Base-by-base conservation (phyloP, 2,329 filamentous ascomycete genomes). In the Colletotrichum siamense region DNA sequence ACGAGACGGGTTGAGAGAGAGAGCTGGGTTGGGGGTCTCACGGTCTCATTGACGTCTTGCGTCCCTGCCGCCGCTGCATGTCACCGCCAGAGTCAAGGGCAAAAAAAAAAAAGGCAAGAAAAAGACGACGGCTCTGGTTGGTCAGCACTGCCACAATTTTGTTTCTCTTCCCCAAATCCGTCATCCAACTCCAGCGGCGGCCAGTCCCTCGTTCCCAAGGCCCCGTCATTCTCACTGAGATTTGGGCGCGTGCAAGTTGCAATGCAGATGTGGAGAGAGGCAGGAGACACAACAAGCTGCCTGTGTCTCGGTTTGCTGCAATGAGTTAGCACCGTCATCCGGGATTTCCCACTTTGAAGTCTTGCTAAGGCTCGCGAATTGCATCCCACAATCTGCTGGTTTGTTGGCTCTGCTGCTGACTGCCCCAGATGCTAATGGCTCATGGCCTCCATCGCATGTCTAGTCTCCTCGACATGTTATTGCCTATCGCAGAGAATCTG, bases 251-350 rank as follows among this genome's bases (percentile, higher is more conserved):
- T 63, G 12, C 30, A 63, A 63, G n/a, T 30, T 32, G 6, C 30
- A 1, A 61, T 32, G 57, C 15, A 30, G 32, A 67, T 30, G 44
- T 65, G 26, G 69, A 36, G 32, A 57, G 28, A 26, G 10, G 32
- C 30, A 26, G n/a, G n/a, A 32, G 16, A 69, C 10, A 63, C n/a
- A 63, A 3, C 59, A 36, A 22, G 16, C 55, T 59, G 55, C 5
- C 8, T 12, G 24, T 59, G 22, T 69, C 65, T 76, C 74, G 74
- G 74, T n/a, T 70, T 76, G 70, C 74, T 75, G 64, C 65, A 76
- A 74, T 28, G 16, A 75, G 74, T 44, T 70, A 76, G 74, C 66
- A 62, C 63, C 49, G 34, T 26, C 28, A 16, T 39, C 70, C 64
- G 64, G 71, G 61, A 69, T 74, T 52, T 59, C 59, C 70, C 64